Percentiles rank a stretch among this genome's conserved stretches.
Evolutionary conservation across 1,284 basidiomycete species (phyloP).

Genomic region (Puccinia coronata): DNA sequence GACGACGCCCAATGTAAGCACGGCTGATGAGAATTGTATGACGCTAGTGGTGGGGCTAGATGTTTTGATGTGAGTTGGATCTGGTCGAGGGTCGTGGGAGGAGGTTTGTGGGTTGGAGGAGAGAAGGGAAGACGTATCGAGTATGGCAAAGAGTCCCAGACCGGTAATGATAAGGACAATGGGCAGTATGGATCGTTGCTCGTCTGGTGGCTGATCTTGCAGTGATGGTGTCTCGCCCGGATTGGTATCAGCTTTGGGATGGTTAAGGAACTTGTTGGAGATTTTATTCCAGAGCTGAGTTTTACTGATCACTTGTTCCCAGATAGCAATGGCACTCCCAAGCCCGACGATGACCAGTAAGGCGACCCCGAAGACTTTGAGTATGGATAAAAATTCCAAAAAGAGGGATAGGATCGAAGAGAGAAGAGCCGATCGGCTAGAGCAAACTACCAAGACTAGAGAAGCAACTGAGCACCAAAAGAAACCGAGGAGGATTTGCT

Average conservation of each 20-base stretch:
- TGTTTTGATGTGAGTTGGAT: not conserved
- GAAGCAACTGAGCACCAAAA: slow-evolving; percentile 6
- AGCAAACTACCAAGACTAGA: not conserved
- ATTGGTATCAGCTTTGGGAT: not conserved
- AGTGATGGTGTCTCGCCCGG: no score
- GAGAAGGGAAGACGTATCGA: not conserved
- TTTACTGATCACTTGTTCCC: slow-evolving; percentile 13
- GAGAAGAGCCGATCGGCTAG: not conserved
- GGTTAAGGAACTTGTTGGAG: not conserved
- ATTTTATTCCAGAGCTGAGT: not conserved
- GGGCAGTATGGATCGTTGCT: not conserved
- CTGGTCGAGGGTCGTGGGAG: not conserved
- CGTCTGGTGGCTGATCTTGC: not conserved
- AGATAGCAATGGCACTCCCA: slow-evolving; percentile 8
- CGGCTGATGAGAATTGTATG: slow-evolving; percentile 5
- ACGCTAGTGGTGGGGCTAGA: not conserved
- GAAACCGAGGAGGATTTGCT: not conserved
- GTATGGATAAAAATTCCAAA: not conserved
- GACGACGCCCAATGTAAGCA: slow-evolving; percentile 9
- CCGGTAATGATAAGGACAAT: not conserved
- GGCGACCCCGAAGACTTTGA: slow-evolving; percentile 26
- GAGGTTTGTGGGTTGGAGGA: not conserved
- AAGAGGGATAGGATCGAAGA: not conserved
- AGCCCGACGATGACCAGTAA: not conserved
- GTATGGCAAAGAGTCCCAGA: not conserved